Percentiles rank a stretch among this genome's conserved stretches.
Evolutionary conservation across 345 rosid species (phyloP).

Genomic region (Adansonia digitata): DNA sequence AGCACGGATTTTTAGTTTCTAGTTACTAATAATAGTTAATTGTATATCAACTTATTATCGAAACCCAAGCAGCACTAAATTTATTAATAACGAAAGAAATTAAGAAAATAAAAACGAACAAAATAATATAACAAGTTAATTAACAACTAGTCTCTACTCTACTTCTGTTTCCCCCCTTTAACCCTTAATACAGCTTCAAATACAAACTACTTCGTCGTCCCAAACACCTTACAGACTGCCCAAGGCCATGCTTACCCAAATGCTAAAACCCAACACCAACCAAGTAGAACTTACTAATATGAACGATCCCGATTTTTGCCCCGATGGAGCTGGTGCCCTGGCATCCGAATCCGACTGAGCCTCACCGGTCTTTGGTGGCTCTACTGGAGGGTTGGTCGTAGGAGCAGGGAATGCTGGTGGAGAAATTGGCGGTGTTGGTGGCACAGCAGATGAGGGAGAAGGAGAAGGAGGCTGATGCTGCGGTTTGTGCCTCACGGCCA

Average conservation of each 20-base stretch:
- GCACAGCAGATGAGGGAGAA: slow-evolving; percentile 15
- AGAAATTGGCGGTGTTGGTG: slow-evolving; percentile 5
- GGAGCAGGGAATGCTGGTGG: slow-evolving; percentile 1
- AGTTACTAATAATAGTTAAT: no score
- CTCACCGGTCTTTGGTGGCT: slow-evolving; percentile 9
- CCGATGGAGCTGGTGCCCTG: slow-evolving; percentile 34
- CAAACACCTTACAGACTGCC: neutral
- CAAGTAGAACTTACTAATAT: slow-evolving; percentile 11
- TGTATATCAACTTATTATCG: neutral
- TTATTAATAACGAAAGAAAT: neutral
- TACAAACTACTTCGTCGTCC: neutral
- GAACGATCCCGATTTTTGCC: slow-evolving; percentile 14
- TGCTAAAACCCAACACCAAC: slow-evolving; percentile 17
- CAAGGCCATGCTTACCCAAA: slow-evolving; percentile 17
- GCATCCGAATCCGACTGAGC: slow-evolving; percentile 15
- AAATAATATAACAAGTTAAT: neutral
- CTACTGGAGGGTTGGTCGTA: slow-evolving; percentile 1
- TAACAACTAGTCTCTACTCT: neutral
- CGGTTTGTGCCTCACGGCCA: slow-evolving; percentile 43
- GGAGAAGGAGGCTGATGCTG: slow-evolving; percentile 25
- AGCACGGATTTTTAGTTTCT: no score
- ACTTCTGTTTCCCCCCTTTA: neutral
- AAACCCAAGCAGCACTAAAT: neutral
- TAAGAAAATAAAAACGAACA: neutral
- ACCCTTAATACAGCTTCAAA: neutral